Evolutionary conservation across 805 yeast species (phyloP).

Genomic region (Hanseniaspora guilliermondii): DNA sequence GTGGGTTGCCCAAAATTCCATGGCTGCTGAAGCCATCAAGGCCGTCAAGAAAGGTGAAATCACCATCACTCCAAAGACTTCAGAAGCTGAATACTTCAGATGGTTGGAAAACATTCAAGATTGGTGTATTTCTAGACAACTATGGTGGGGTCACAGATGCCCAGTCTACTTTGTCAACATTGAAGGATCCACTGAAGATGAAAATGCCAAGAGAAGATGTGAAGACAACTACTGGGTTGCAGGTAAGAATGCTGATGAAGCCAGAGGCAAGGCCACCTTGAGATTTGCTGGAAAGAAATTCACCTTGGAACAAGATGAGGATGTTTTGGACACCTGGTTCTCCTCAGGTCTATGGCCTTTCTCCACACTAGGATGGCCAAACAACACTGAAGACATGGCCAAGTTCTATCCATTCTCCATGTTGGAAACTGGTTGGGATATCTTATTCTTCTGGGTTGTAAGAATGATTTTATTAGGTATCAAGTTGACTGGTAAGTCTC

Average conservation of each 20-base stretch:
- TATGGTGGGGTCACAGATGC: slow-evolving; percentile 97
- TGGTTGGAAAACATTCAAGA: slow-evolving; percentile 96
- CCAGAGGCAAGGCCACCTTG: slow-evolving; percentile 62
- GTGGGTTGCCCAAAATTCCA: slow-evolving; percentile 90
- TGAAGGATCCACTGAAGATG: slow-evolving; percentile 49
- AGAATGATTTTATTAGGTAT: slow-evolving; percentile 89
- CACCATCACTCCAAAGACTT: slow-evolving; percentile 72
- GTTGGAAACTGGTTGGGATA: slow-evolving; percentile 99
- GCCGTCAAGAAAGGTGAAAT: slow-evolving; percentile 76
- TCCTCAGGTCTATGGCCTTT: slow-evolving; percentile 97
- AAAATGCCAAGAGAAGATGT: slow-evolving; percentile 35
- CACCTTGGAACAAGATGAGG: slow-evolving; percentile 88
- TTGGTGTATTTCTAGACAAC: slow-evolving; percentile 95
- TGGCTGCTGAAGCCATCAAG: slow-evolving; percentile 76
- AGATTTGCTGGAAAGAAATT: slow-evolving; percentile 60
- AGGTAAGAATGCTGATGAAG: slow-evolving; percentile 74
- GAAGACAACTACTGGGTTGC: slow-evolving; percentile 81
- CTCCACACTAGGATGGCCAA: slow-evolving; percentile 94
- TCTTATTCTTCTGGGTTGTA: slow-evolving; percentile 95
- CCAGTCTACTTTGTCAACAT: slow-evolving; percentile 82
- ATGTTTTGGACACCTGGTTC: slow-evolving; percentile 97
- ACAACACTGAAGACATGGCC: slow-evolving; percentile 57
- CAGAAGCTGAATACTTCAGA: slow-evolving; percentile 85
- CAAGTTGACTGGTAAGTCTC: slow-evolving; percentile 80
- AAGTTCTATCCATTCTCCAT: slow-evolving; percentile 79